Evolutionary conservation across 805 yeast species (phyloP).

Genomic region (Starmerella gropengiesseri): DNA sequence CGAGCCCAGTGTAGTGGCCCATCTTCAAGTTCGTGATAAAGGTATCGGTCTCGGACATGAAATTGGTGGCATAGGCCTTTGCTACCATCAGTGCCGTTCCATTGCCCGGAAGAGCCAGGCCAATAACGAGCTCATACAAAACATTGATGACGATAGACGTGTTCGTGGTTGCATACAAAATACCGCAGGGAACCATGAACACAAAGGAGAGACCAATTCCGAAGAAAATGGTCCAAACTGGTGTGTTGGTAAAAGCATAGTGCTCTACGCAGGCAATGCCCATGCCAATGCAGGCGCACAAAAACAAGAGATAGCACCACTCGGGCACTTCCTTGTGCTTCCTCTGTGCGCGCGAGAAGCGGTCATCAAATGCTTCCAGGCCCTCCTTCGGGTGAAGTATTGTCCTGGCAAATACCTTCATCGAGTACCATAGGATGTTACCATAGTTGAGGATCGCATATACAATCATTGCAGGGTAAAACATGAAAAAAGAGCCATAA

Average conservation of each 20-base stretch:
- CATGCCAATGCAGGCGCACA: constrained; percentile 36
- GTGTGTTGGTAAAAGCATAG: constrained; percentile 35
- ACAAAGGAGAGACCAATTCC: constrained; percentile 41
- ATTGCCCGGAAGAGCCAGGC: constrained; percentile 47
- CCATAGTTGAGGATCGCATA: constrained; percentile 29
- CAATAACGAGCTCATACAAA: constrained; percentile 40
- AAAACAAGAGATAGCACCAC: constrained; percentile 39
- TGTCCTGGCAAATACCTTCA: constrained; percentile 17
- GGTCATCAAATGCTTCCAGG: constrained; percentile 35
- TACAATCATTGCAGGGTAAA: constrained; percentile 46
- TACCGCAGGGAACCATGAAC: constrained; percentile 43
- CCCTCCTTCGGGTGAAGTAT: constrained; percentile 25
- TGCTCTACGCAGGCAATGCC: constrained; percentile 38
- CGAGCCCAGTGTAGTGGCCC: constrained; percentile 48
- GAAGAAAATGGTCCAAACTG: constrained; percentile 51
- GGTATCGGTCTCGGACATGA: constrained; percentile 52
- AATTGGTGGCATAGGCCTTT: constrained; percentile 46
- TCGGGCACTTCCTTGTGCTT: constrained; percentile 53
- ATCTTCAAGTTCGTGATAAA: constrained; percentile 44
- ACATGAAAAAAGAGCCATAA: constrained; percentile 47
- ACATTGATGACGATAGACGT: constrained; percentile 40
- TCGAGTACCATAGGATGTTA: constrained; percentile 3
- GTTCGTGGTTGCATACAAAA: constrained; percentile 41
- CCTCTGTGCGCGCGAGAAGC: constrained; percentile 48
- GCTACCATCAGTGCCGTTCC: constrained; percentile 43